Evolutionary conservation across 1,284 basidiomycete species (phyloP).

Genomic region (Ganoderma boninense): DNA sequence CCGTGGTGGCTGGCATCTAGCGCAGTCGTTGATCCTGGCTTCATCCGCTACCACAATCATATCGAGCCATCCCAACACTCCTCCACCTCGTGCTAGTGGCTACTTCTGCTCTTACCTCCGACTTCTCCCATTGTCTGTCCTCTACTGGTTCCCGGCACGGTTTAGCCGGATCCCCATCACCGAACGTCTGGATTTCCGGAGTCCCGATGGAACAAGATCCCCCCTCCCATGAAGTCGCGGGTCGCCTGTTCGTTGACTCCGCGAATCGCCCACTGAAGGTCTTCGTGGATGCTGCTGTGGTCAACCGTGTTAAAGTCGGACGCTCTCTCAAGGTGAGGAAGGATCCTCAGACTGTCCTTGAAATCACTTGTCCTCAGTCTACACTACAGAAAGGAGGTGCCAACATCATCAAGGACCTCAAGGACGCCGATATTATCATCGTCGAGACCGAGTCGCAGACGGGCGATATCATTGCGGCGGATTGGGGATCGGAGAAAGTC

Average conservation of each 20-base stretch:
- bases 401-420: slow-evolving; percentile 52
- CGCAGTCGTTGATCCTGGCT: not conserved
- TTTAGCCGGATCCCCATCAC: not conserved
- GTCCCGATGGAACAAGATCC: slow-evolving; percentile 13
- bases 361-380: not conserved
- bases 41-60: slow-evolving; percentile 1
- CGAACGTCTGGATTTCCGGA: slow-evolving; percentile 8
- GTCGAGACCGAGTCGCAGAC: slow-evolving; percentile 60
- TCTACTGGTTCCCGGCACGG: not conserved
- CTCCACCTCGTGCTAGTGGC: not conserved
- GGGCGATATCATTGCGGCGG: slow-evolving; percentile 59
- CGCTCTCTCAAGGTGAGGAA: slow-evolving; percentile 56
- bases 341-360: not conserved
- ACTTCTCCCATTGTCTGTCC: not conserved
- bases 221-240: slow-evolving; percentile 15
- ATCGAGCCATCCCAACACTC: not conserved
- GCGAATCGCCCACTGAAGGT: slow-evolving; percentile 39
- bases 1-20: not conserved
- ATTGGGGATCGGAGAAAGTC: slow-evolving; percentile 63
- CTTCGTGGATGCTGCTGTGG: slow-evolving; percentile 62
- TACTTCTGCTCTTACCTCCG: not conserved
- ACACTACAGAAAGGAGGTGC: slow-evolving; percentile 59
- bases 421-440: slow-evolving; percentile 61
- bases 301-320: slow-evolving; percentile 58
- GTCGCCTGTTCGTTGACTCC: slow-evolving; percentile 28